Conservation (phyloP, 495 filamentous ascomycete species). For the Alectoria sarmentosa region DNA sequence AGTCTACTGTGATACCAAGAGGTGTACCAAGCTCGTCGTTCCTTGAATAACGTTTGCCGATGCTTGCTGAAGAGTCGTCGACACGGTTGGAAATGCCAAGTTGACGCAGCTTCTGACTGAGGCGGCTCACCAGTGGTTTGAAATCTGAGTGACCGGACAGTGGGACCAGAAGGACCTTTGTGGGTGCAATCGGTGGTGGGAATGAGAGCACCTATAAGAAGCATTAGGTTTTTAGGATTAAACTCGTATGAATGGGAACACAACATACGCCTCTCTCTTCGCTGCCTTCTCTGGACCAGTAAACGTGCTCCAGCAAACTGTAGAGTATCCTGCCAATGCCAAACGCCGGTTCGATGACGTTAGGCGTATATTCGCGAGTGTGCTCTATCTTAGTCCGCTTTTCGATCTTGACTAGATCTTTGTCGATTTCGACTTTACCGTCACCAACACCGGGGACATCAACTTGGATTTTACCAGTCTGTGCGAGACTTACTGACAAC, state of each 20-base stretch:
- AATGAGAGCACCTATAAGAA: slow-evolving; percentile 55
- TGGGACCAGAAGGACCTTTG: slow-evolving; percentile 62
- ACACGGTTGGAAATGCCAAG: slow-evolving; percentile 56
- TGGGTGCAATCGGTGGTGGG: slow-evolving; percentile 58
- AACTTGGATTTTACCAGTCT: slow-evolving; percentile 59
- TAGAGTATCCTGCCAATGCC: slow-evolving; percentile 78
- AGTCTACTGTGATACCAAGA: slow-evolving; percentile 62
- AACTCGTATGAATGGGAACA: slow-evolving; percentile 8
- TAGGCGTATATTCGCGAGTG: slow-evolving; percentile 69
- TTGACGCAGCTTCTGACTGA: slow-evolving; percentile 48
- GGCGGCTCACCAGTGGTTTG: slow-evolving; percentile 44
- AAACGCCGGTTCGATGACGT: slow-evolving; percentile 82
- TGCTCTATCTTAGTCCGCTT: slow-evolving; percentile 62
- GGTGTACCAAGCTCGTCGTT: slow-evolving; percentile 64
- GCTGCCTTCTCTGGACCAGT: slow-evolving; percentile 63
- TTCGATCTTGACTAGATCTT: slow-evolving; percentile 64
- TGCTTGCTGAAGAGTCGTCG: slow-evolving; percentile 59
- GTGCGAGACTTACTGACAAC: slow-evolving; percentile 55
- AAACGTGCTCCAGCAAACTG: slow-evolving; percentile 69
- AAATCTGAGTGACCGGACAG: slow-evolving; percentile 54
- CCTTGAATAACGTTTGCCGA: slow-evolving; percentile 60
- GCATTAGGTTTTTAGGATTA: slow-evolving; percentile 10
- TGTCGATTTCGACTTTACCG: slow-evolving; percentile 62
- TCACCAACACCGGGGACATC: slow-evolving; percentile 56
- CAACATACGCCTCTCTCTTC: slow-evolving; percentile 56